Evolutionary conservation across 1,139 yeast genomes (phyloP).

Genomic region (Yamadazyma membranifaciens): DNA sequence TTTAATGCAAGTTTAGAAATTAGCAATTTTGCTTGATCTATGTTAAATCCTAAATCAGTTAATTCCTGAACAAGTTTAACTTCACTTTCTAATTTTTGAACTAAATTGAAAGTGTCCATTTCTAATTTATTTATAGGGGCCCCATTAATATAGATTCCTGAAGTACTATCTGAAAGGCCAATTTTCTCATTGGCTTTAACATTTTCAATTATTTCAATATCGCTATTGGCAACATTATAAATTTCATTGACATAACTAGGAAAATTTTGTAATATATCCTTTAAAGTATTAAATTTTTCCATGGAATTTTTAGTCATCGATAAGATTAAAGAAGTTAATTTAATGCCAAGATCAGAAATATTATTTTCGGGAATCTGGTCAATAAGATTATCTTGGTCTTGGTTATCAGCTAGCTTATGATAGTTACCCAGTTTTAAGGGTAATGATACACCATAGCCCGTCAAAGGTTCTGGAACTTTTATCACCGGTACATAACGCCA

Average conservation of each 20-base stretch:
- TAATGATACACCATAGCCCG: slow-evolving; percentile 69
- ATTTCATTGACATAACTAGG: slow-evolving; percentile 5
- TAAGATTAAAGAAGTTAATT: slow-evolving; percentile 45
- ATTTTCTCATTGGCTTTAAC: slow-evolving; percentile 28
- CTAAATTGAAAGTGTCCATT: slow-evolving; percentile 43
- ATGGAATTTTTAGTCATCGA: slow-evolving; percentile 9
- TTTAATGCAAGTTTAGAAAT: slow-evolving; percentile 46
- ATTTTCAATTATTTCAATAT: slow-evolving; percentile 18
- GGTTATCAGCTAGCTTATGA: slow-evolving; percentile 61
- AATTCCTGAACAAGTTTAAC: slow-evolving; percentile 27
- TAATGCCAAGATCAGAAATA: slow-evolving; percentile 35
- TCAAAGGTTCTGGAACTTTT: slow-evolving; percentile 31
- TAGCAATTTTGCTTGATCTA: slow-evolving; percentile 35
- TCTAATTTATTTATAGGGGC: slow-evolving; percentile 45
- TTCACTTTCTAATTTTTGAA: slow-evolving; percentile 38
- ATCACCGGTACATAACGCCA: slow-evolving; percentile 61
- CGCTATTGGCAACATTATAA: slow-evolving; percentile 6
- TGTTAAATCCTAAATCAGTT: slow-evolving; percentile 32
- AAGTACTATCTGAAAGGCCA: slow-evolving; percentile 36
- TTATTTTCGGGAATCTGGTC: slow-evolving; percentile 25
- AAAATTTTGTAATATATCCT: slow-evolving; percentile 18
- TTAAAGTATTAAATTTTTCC: slow-evolving; percentile 29
- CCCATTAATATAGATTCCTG: slow-evolving; percentile 65
- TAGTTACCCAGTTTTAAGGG: slow-evolving; percentile 20
- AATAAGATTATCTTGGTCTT: slow-evolving; percentile 44